Percentiles rank a stretch among this genome's conserved stretches.
Conservation (phyloP, 352 stramenopile species). For the Pythium sukuiense region DNA sequence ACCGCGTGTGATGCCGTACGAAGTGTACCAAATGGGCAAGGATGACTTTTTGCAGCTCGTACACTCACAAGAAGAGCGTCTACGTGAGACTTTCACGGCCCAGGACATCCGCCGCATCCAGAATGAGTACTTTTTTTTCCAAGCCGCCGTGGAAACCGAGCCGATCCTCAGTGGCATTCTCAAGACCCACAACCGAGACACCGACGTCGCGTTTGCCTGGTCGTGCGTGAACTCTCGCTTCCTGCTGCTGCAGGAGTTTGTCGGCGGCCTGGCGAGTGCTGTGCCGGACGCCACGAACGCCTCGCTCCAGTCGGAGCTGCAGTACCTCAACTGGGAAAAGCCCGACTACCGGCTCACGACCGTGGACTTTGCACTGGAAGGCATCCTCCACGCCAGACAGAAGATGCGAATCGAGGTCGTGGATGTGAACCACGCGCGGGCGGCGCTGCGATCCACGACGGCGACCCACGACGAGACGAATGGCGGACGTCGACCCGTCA, state of each 20-base stretch:
- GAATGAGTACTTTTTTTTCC: conserved; percentile 52
- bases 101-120: conserved; percentile 47
- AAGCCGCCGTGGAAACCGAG: conserved; percentile 42
- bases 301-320: conserved; percentile 41
- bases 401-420: conserved; percentile 66
- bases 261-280: conserved; percentile 46
- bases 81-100: conserved; percentile 45
- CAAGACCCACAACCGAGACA: conserved; percentile 58
- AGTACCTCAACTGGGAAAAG: conserved; percentile 63
- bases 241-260: conserved; percentile 54
- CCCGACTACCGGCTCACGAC: conserved; percentile 58
- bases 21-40: conserved; percentile 55
- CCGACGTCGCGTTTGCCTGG: conserved; percentile 63
- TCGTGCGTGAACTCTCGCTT: conserved; percentile 55
- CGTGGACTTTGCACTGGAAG: conserved; percentile 63
- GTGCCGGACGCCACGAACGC: conserved; percentile 34
- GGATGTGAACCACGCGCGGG: conserved; percentile 43
- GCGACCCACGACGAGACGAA: background rate
- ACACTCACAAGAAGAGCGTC: conserved; percentile 34
- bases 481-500: background rate
- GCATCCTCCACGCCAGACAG: conserved; percentile 66
- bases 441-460: background rate
- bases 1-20: conserved; percentile 45
- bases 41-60: conserved; percentile 50
- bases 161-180: conserved; percentile 50